A percentile compares a stretch with the other conserved stretches of the same genome.
These are phyloP conservation scores for Gracilaria gracilis DNA, from an alignment of 23 red algal genomes.

Conservation along the genomic window DNA sequence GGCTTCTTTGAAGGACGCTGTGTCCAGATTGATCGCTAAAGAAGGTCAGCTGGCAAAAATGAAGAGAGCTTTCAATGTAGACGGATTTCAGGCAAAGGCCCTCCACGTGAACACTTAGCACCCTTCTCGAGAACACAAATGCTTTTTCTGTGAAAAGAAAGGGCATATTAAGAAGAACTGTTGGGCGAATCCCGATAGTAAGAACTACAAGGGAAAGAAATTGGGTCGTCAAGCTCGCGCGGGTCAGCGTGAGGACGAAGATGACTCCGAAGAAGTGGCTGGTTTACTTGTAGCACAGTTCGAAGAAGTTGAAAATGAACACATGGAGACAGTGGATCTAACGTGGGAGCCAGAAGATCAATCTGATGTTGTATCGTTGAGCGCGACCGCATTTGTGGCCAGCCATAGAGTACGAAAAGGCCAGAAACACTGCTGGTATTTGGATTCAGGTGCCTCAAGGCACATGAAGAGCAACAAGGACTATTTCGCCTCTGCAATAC, in stretches of 20 bases:
- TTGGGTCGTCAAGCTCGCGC: background rate
- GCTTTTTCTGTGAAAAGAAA: background rate
- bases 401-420: no score
- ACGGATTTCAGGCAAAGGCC: background rate
- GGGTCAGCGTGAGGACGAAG: no score
- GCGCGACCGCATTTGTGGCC: no score
- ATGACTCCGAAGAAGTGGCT: no score
- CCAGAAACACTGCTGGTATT: background rate
- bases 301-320: no score
- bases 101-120: background rate
- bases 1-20: no score
- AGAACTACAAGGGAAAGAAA: background rate
- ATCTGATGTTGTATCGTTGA: no score
- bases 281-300: no score
- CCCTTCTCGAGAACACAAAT: background rate
- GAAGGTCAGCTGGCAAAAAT: background rate
- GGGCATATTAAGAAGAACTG: background rate
- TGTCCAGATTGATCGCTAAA: background rate
- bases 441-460: background rate
- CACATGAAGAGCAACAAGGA: background rate
- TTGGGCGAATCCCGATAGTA: background rate
- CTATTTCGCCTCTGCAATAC: background rate
- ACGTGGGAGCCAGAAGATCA: no score
- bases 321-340: no score
- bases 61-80: background rate